Conservation (phyloP, 345 rosid genomes). For the Salix udensis region DNA sequence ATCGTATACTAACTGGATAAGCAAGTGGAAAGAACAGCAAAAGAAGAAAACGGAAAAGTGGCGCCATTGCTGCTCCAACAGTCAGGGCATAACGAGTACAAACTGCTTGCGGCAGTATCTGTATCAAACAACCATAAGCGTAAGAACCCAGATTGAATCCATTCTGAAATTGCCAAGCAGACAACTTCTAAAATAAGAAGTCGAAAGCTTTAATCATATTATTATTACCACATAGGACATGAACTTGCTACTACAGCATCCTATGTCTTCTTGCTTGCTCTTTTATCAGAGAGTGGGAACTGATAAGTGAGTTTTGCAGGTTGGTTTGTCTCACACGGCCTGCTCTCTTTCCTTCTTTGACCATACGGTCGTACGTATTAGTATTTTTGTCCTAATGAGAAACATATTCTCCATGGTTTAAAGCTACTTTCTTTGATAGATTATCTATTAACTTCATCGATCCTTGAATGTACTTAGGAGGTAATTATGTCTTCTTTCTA, state of each 20-base stretch:
- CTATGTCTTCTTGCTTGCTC: not conserved
- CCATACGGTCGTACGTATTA: not conserved
- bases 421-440: too few relatives aligned
- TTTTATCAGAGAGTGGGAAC: not conserved
- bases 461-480: too few relatives aligned
- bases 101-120: slow-evolving; percentile 92
- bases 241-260: slow-evolving; percentile 57
- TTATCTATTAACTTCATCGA: too few relatives aligned
- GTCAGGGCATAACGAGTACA: slow-evolving; percentile 90
- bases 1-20: slow-evolving; percentile 47
- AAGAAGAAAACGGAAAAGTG: slow-evolving; percentile 72
- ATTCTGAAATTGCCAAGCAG: not conserved
- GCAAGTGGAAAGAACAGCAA: slow-evolving; percentile 70
- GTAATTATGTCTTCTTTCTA: too few relatives aligned
- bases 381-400: too few relatives aligned
- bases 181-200: not conserved
- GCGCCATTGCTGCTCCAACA: slow-evolving; percentile 85
- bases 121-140: slow-evolving; percentile 12
- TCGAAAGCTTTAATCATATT: slow-evolving; percentile 5
- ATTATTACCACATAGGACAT: slow-evolving; percentile 39
- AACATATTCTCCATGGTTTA: too few relatives aligned
- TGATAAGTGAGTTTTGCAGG: not conserved
- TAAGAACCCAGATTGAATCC: not conserved
- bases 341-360: not conserved
- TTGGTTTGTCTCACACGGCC: not conserved